Base-by-base conservation (phyloP, 2,329 filamentous ascomycete genomes). In the Aspergillus jensenii region DNA sequence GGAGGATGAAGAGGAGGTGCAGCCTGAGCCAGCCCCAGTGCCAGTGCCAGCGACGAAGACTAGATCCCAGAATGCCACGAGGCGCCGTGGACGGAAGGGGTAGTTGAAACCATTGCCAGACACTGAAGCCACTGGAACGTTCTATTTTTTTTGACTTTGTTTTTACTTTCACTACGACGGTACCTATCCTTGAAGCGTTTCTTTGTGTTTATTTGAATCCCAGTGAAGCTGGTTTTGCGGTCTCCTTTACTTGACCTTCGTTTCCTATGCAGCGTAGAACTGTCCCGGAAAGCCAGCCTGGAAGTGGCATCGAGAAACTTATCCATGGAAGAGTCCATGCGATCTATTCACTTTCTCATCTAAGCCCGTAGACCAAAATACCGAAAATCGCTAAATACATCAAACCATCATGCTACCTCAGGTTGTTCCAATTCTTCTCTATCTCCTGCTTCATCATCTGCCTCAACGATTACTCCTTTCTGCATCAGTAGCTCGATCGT, bases 11-110 rank as follows among this genome's bases (percentile, higher is more conserved):
- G 27, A 31, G 27, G 27, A 31, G 9, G 27, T 11, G 27, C 27
- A 31, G 3, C 27, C 9, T 31, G 27, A 31, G 27, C 27, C 21
- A 1, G 21, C 21, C 21, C 21, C 35, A 37, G 35, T n/a, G 4
- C 12, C 35, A 56, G 11, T 63, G 51, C 35, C 56, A 55, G 14
- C 66, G 58, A 23, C 59, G 3, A 52, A 52, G 33, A 47, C 47
- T 7, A 67, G 67, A 54, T 67, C 61, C 51, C 62, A 63, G 56
- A 55, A 52, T 7, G 69, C 67, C 58, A 59, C 66, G 41, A 53
- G 56, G 40, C 65, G 51, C 5, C 39, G 56, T 17, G 51, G 61
- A 53, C 60, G 57, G 41, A 67, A 66, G 63, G 59, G 65, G 52
- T 71, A 64, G 31, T 50, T 53, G 33, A 43, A 21, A 6, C 15